Percentiles rank a stretch among this genome's conserved stretches.
These are phyloP conservation scores for Colletotrichum lindemuthianum DNA, from an alignment of 2,329 filamentous ascomycete species.

Conservation along the genomic window DNA sequence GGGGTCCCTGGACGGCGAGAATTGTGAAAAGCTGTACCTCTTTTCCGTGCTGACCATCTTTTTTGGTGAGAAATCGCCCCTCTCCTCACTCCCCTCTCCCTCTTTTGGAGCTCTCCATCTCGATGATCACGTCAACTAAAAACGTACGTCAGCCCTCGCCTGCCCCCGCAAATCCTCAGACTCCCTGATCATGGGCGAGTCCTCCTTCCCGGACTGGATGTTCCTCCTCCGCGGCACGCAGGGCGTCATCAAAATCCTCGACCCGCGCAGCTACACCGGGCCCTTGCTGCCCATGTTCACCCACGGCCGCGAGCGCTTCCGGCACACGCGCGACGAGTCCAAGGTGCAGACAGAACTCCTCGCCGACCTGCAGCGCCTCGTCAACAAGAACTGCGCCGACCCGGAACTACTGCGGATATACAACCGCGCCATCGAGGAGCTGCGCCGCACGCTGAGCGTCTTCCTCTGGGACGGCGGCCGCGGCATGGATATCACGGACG, in stretches of 20 bases:
- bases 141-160: conserved; percentile 39
- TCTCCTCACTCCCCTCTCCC: no score
- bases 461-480: conserved; percentile 35
- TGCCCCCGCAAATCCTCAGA: conserved; percentile 43
- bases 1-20: conserved; percentile 34
- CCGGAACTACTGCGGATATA: conserved; percentile 37
- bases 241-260: conserved; percentile 40
- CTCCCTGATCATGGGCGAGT: conserved; percentile 43
- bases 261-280: conserved; percentile 35
- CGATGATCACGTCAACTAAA: no score
- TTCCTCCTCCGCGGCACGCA: conserved; percentile 44
- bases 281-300: conserved; percentile 37
- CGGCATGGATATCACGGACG: conserved; percentile 48
- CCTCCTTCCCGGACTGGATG: conserved; percentile 45
- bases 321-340: conserved; percentile 27
- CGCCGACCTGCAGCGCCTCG: conserved; percentile 36
- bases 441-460: conserved; percentile 36
- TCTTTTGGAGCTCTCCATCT: neutral
- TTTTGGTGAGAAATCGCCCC: conserved; percentile 39
- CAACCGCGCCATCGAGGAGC: conserved; percentile 37
- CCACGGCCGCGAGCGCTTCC: conserved; percentile 41
- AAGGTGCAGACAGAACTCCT: conserved; percentile 34
- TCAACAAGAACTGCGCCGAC: conserved; percentile 38
- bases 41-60: conserved; percentile 48
- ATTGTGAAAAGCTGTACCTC: conserved; percentile 40